Evolutionary conservation across 2,329 filamentous ascomycete species (phyloP).

Genomic region (Penicillium hordei): DNA sequence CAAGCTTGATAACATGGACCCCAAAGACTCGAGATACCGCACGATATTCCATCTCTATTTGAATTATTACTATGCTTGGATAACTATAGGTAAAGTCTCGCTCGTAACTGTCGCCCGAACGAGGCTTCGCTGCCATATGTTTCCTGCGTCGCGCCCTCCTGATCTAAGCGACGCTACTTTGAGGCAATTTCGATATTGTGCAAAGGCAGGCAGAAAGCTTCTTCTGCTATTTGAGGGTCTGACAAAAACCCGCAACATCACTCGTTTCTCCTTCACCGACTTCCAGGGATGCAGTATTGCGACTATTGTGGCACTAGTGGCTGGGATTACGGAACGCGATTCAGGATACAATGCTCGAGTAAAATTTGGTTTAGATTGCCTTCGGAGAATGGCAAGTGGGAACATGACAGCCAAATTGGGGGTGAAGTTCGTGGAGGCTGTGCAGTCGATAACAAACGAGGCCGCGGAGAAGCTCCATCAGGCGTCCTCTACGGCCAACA

Average conservation of each 20-base stretch:
- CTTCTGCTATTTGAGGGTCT: conserved; percentile 35
- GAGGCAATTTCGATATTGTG: conserved; percentile 28
- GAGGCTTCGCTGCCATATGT: conserved; percentile 1
- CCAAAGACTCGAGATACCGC: conserved; percentile 31
- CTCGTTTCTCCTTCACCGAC: conserved; percentile 42
- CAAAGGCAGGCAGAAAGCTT: conserved; percentile 35
- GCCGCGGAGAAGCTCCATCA: conserved; percentile 16
- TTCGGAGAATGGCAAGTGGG: conserved; percentile 37
- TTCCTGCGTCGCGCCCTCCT: conserved; percentile 10
- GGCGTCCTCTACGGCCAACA: not conserved
- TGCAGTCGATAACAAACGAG: conserved; percentile 30
- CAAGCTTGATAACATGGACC: conserved; percentile 29
- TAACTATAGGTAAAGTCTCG: conserved; percentile 38
- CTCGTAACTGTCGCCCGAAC: conserved; percentile 34
- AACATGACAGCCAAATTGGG: conserved; percentile 33
- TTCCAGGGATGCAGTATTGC: conserved; percentile 44
- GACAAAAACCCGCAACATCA: conserved; percentile 30
- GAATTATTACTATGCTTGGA: conserved; percentile 42
- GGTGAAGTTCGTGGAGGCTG: conserved; percentile 29
- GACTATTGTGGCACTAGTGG: conserved; percentile 37
- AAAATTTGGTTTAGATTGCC: conserved; percentile 33
- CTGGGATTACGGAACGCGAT: conserved; percentile 38
- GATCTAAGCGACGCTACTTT: not conserved
- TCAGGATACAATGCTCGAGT: conserved; percentile 32
- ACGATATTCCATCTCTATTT: conserved; percentile 39